These are phyloP conservation scores for Phytophthora fragariaefolia DNA, from an alignment of 352 stramenopile species.

Conservation along the genomic window DNA sequence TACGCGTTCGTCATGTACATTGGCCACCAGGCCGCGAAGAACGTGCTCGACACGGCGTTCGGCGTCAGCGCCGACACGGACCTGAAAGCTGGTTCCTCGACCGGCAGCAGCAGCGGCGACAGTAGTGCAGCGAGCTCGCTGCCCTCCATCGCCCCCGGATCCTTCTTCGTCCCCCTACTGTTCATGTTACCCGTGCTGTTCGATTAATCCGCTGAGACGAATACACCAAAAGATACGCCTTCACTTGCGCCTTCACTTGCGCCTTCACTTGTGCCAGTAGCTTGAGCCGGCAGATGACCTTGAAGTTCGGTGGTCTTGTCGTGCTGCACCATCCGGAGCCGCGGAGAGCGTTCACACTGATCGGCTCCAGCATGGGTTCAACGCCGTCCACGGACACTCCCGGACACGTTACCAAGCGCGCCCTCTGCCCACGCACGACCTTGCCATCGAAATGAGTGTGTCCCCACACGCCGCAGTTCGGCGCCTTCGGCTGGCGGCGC, in stretches of 20 bases:
- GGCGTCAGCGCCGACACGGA: conserved; percentile 14
- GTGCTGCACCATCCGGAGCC: neutral
- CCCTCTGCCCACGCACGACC: neutral
- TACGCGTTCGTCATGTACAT: conserved; percentile 64
- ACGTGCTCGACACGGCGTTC: conserved; percentile 44
- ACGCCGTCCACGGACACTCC: neutral
- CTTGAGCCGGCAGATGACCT: neutral
- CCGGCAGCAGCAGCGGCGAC: conserved; percentile 7
- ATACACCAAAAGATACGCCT: neutral
- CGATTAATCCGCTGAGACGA: neutral
- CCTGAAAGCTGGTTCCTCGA: neutral
- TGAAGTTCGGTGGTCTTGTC: conserved; percentile 7
- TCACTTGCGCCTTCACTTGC: too few relatives aligned
- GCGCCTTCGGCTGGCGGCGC: neutral
- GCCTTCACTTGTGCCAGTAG: too few relatives aligned
- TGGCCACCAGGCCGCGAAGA: conserved; percentile 44
- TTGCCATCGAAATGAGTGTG: conserved; percentile 5
- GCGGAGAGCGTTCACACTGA: neutral
- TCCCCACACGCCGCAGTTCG: too few relatives aligned
- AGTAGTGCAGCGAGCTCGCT: conserved; percentile 1
- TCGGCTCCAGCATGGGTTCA: neutral
- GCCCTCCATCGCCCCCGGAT: conserved; percentile 6
- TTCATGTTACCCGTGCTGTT: neutral
- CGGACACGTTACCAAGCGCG: neutral
- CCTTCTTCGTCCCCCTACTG: neutral